phyloP scores from a whole-genome alignment of 352 stramenopile genomes.

The Globisporangium spiculum region DNA sequence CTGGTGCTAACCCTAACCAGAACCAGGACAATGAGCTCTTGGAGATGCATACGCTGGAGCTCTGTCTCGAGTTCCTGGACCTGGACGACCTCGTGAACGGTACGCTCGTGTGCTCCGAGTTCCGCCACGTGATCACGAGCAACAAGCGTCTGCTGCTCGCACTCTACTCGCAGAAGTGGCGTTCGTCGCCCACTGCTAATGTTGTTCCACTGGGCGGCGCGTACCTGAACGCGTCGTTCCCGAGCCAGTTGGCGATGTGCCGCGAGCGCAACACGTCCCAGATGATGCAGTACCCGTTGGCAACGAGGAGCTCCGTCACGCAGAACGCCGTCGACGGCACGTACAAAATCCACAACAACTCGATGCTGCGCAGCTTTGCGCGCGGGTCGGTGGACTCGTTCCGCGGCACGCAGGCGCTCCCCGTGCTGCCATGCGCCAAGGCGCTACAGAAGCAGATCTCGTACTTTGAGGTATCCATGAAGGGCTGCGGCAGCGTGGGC shows the following conservation, averaged over 20 bases:
- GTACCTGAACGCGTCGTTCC: constrained; percentile 43
- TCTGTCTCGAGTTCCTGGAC: constrained; percentile 76
- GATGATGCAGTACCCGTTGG: constrained; percentile 39
- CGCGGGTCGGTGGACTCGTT: constrained; percentile 72
- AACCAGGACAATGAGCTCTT: constrained; percentile 25
- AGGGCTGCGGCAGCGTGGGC: constrained; percentile 74
- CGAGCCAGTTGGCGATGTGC: constrained; percentile 46
- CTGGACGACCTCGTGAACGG: constrained; percentile 45
- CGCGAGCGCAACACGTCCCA: constrained; percentile 22
- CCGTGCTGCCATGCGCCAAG: constrained; percentile 46
- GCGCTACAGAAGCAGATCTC: constrained; percentile 51
- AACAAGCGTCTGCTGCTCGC: constrained; percentile 48
- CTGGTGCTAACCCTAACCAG: neutral
- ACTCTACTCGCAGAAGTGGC: constrained; percentile 69
- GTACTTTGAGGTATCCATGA: constrained; percentile 81
- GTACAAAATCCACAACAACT: constrained; percentile 72
- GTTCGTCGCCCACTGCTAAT: neutral
- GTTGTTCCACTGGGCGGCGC: constrained; percentile 24
- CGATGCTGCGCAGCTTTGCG: constrained; percentile 76
- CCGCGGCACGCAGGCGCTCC: constrained; percentile 47
- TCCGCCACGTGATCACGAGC: constrained; percentile 43
- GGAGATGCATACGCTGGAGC: constrained; percentile 52
- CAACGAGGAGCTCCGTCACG: constrained; percentile 53
- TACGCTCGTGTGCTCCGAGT: constrained; percentile 49
- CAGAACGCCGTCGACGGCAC: constrained; percentile 29